Evolutionary conservation across 2,329 filamentous ascomycete genomes (phyloP).

Genomic region (Verticillium isaacii): DNA sequence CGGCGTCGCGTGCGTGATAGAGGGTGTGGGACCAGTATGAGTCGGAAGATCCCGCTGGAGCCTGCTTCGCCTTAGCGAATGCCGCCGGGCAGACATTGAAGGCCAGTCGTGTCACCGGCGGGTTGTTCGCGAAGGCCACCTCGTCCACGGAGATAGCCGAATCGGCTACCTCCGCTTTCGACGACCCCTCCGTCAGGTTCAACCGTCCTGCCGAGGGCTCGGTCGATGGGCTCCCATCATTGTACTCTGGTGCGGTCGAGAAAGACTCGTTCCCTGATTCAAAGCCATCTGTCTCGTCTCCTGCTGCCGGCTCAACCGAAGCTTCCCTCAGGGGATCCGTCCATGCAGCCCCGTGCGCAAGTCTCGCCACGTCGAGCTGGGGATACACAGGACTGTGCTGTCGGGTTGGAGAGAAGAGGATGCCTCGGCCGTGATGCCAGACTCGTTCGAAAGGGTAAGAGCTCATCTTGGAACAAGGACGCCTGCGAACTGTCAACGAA

Average conservation of each 20-base stretch:
- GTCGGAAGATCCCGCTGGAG: constrained; percentile 33
- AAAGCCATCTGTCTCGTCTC: background rate
- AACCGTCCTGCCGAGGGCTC: background rate
- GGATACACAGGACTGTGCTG: constrained; percentile 9
- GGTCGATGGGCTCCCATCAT: background rate
- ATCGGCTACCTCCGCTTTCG: background rate
- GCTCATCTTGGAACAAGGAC: constrained; percentile 16
- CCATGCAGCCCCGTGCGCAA: background rate
- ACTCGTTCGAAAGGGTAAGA: constrained; percentile 20
- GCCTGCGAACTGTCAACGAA: background rate
- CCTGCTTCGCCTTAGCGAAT: constrained; percentile 44
- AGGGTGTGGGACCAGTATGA: constrained; percentile 67
- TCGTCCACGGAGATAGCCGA: background rate
- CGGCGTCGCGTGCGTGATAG: constrained; percentile 50
- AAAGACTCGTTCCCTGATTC: background rate
- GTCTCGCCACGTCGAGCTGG: background rate
- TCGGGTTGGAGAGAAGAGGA: constrained; percentile 19
- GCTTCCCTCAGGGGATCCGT: background rate
- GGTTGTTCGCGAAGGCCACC: background rate
- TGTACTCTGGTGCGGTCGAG: background rate
- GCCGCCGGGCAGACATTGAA: constrained; percentile 42
- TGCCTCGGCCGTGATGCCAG: constrained; percentile 28
- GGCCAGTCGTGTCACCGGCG: constrained; percentile 24
- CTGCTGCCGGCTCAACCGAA: background rate
- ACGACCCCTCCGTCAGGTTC: background rate